Conservation (phyloP, 2,329 filamentous ascomycete species). For the Diaporthe caulivora region DNA sequence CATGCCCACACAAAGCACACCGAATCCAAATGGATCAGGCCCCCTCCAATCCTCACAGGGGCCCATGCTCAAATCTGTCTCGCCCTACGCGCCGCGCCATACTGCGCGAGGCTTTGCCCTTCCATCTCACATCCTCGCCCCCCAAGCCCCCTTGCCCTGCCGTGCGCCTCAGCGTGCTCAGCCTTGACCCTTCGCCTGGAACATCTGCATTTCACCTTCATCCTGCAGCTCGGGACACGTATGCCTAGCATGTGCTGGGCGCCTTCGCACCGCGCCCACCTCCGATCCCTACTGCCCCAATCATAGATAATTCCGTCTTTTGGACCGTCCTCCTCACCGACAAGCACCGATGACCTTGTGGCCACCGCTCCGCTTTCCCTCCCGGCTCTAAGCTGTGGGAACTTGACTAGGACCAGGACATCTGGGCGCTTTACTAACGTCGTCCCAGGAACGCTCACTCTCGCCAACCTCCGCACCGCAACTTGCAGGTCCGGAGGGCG, state of each 20-base stretch:
- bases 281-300: not conserved
- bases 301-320: not conserved
- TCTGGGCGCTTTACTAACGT: constrained; percentile 24
- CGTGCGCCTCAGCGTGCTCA: constrained; percentile 7
- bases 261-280: constrained; percentile 10
- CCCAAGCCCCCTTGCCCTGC: constrained; percentile 3
- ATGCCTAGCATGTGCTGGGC: constrained; percentile 14
- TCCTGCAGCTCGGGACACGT: constrained; percentile 20
- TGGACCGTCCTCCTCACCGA: not conserved
- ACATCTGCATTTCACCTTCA: constrained; percentile 2
- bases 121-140: constrained; percentile 9
- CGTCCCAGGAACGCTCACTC: constrained; percentile 8
- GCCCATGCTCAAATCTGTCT: constrained; percentile 15
- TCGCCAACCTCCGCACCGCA: not conserved
- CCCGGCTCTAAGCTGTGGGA: constrained; percentile 15
- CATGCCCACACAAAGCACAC: constrained; percentile 24
- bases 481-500: constrained; percentile 1
- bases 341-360: constrained; percentile 25
- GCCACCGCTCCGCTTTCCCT: constrained; percentile 2
- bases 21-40: constrained; percentile 18
- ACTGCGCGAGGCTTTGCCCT: constrained; percentile 13
- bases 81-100: constrained; percentile 26
- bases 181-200: constrained; percentile 2
- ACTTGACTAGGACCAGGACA: not conserved
- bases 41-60: constrained; percentile 26